Conservation (phyloP, 495 filamentous ascomycete genomes). For the Rostrohypoxylon terebratum region DNA sequence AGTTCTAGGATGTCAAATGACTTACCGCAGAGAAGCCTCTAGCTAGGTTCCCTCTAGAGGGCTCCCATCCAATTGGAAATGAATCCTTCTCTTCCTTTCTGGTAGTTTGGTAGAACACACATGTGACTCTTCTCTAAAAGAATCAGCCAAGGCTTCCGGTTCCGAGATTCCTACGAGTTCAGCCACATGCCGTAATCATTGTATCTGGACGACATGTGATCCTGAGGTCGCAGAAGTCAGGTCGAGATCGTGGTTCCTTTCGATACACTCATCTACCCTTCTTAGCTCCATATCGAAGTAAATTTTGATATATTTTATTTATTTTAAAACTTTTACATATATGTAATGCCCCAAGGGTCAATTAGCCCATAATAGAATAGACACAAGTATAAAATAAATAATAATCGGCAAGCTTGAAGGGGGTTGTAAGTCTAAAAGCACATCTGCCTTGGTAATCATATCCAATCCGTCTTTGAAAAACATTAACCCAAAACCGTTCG, state of each 20-base stretch:
- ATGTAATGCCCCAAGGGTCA: slow-evolving; percentile 19
- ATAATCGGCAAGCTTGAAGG: slow-evolving; percentile 20
- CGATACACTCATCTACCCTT: neutral
- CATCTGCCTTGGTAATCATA: slow-evolving; percentile 29
- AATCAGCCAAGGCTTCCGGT: neutral
- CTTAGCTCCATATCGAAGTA: neutral
- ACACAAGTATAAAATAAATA: slow-evolving; percentile 35
- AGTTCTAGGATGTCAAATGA: slow-evolving; percentile 1
- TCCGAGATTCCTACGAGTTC: neutral
- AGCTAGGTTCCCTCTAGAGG: neutral
- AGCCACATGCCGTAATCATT: neutral
- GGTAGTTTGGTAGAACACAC: neutral
- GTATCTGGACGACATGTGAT: neutral
- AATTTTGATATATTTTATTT: slow-evolving; percentile 6
- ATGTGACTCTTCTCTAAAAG: neutral
- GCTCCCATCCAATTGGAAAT: neutral
- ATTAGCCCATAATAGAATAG: slow-evolving; percentile 20
- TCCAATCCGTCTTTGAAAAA: slow-evolving; percentile 24
- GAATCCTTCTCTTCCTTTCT: neutral
- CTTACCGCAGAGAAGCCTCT: neutral
- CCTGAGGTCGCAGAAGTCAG: neutral
- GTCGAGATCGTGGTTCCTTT: too few relatives aligned
- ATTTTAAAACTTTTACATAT: slow-evolving; percentile 21
- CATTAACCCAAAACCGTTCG: slow-evolving; percentile 19
- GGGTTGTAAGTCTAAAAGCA: slow-evolving; percentile 23